Evolutionary conservation across 2,329 filamentous ascomycete genomes (phyloP).

Genomic region (Dothidotthia symphoricarpi): DNA sequence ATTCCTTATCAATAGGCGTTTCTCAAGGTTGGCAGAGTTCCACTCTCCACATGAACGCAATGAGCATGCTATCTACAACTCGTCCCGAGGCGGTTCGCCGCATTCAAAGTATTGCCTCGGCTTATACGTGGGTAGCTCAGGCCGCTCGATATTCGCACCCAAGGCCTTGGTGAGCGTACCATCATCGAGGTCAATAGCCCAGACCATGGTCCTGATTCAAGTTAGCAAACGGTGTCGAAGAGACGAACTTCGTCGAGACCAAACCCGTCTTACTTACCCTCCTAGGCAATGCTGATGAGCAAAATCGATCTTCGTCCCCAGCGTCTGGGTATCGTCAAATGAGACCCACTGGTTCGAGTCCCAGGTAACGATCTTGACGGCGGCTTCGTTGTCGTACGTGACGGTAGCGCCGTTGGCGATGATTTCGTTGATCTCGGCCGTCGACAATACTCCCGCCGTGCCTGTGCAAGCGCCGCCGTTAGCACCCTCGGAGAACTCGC

Average conservation of each 20-base stretch:
- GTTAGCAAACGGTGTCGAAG: conserved; percentile 2
- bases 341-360: conserved; percentile 27
- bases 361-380: conserved; percentile 25
- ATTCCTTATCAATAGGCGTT: no score
- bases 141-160: background rate
- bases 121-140: background rate
- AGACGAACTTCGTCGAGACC: no score
- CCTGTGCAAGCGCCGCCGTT: conserved; percentile 1
- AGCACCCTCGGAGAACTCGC: conserved; percentile 6
- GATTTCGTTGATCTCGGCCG: conserved; percentile 5
- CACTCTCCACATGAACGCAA: background rate
- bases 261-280: no score
- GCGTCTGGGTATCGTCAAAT: conserved; percentile 37
- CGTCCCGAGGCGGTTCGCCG: background rate
- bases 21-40: background rate
- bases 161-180: background rate
- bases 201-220: conserved; percentile 1
- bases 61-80: background rate
- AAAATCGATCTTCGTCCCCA: conserved; percentile 51
- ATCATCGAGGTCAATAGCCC: conserved; percentile 6
- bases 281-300: conserved; percentile 16
- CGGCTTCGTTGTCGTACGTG: conserved; percentile 3
- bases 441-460: conserved; percentile 3
- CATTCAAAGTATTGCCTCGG: background rate
- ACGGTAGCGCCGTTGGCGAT: conserved; percentile 1